Base-by-base conservation (phyloP, 2,329 filamentous ascomycete genomes). In the Davidsoniella neocaledoniae region DNA sequence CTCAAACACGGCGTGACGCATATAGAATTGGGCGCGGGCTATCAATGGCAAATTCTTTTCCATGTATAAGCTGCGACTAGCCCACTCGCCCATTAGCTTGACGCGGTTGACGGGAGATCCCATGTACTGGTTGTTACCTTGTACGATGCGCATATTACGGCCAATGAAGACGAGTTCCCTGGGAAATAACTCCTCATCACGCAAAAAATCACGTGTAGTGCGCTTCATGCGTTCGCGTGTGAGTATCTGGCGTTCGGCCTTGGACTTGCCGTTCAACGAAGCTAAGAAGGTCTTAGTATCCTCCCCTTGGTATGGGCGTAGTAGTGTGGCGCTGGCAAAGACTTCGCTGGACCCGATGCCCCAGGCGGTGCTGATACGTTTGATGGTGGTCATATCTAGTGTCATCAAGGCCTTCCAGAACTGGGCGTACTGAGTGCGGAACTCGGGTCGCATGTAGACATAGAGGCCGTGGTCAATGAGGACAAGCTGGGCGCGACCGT, bases 391-490 rank as follows among this genome's bases (percentile, higher is more conserved):
- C 65, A 95, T 94, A 69, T 98, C 91, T 57, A 96, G 91, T 0
- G 86, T 87, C 69, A 96, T 79, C 9, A 98, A 76, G 0, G 83
- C 81, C 64, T 93, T 94, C 91, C 91, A 98, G 68, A 98, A 91
- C 3, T 77, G 70, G 16, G 81, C 79, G 63, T 96, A 96, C 62
- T 96, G 78, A 59, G 82, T 81, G 9, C 87, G 77, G 67, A 96
- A 94, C 53, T 77, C 69, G 1, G 83, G 81, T 21, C 77, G 72
- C 84, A 96, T 91, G 63, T 85, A 82, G 50, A 96, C 86, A 67
- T 98, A 98, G 5, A 98, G 77, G 0, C 91, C 91, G 64, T 98
- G 91, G 64, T 98, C 91, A 61, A 98, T 94, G 36, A 98, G 79
- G 1, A 96, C 90, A 26, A 98, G 74, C 67, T 98, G 87, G 1